Conservation (phyloP, 1,139 yeast genomes). For the Kodamaea anthophila region DNA sequence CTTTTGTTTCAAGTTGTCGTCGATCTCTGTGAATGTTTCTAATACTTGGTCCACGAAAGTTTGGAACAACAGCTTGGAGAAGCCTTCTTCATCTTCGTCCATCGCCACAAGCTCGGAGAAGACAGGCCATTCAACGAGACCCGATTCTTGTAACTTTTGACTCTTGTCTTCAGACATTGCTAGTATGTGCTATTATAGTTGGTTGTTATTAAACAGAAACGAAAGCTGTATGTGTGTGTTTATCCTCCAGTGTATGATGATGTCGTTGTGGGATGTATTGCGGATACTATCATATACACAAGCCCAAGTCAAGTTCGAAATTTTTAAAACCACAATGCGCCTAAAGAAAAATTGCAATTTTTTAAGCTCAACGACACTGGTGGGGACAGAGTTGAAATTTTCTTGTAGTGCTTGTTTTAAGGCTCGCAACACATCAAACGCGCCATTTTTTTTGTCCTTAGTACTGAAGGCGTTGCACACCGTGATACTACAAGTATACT, state of each 20-base stretch:
- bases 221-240: too few species aligned
- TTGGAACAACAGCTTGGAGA: constrained; percentile 67
- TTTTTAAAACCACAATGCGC: constrained; percentile 2
- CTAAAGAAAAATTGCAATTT: constrained; percentile 5
- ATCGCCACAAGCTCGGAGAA: constrained; percentile 83
- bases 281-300: too few species aligned
- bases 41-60: constrained; percentile 88
- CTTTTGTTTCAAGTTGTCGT: constrained; percentile 40
- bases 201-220: not conserved
- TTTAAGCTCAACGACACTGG: too few species aligned
- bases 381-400: too few species aligned
- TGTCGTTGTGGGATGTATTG: too few species aligned
- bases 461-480: too few species aligned
- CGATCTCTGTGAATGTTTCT: constrained; percentile 71
- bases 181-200: constrained; percentile 1
- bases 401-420: too few species aligned
- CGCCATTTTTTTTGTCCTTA: too few species aligned
- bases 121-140: constrained; percentile 81
- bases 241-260: too few species aligned
- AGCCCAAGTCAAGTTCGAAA: too few species aligned
- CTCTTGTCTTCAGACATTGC: constrained; percentile 32
- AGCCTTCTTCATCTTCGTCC: constrained; percentile 92
- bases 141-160: constrained; percentile 42
- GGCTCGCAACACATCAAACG: too few species aligned
- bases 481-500: too few species aligned